Conservation (phyloP, 1,284 basidiomycete genomes). For the Pseudozyma hubeiensis region DNA sequence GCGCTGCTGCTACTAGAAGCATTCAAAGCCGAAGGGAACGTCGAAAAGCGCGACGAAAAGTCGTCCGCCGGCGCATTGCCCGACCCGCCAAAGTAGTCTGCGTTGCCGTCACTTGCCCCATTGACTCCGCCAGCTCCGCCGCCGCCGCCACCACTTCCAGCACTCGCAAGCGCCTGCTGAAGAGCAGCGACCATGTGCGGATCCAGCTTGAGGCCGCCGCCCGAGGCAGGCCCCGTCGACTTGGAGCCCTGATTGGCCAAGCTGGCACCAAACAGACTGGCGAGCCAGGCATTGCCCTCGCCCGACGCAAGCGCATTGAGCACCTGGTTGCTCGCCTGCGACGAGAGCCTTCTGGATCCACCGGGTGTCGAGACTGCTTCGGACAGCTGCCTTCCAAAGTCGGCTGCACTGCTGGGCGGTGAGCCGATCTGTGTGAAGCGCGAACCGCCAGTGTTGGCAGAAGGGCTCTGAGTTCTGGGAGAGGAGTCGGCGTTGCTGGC, state of each 20-base stretch:
- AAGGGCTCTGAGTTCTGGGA: constrained; percentile 25
- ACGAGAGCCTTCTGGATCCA: constrained; percentile 40
- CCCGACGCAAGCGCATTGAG: constrained; percentile 57
- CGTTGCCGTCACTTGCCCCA: constrained; percentile 4
- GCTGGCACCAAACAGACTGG: constrained; percentile 54
- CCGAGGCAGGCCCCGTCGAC: constrained; percentile 30
- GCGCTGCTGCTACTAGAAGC: constrained; percentile 1
- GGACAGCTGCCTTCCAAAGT: constrained; percentile 33
- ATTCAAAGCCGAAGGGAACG: constrained; percentile 8
- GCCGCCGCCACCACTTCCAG: constrained; percentile 11
- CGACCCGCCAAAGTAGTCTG: constrained; percentile 35
- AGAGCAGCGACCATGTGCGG: constrained; percentile 57
- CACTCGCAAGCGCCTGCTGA: constrained; percentile 50
- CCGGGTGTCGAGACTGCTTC: constrained; percentile 52
- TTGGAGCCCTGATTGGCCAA: constrained; percentile 40
- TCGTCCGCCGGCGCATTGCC: constrained; percentile 12
- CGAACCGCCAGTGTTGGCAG: constrained; percentile 25
- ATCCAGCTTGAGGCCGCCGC: constrained; percentile 56
- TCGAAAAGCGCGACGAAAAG: constrained; percentile 35
- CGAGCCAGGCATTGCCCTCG: constrained; percentile 57
- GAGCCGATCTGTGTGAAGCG: constrained; percentile 45
- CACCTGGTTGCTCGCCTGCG: constrained; percentile 56
- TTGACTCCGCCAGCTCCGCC: constrained; percentile 7
- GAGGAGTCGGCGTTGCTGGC: constrained; percentile 35
- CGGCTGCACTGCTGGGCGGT: constrained; percentile 25